Percentiles rank a stretch among this genome's conserved stretches.
Conservation (phyloP, 2,329 filamentous ascomycete genomes). For the Bimuria novae-zelandiae region DNA sequence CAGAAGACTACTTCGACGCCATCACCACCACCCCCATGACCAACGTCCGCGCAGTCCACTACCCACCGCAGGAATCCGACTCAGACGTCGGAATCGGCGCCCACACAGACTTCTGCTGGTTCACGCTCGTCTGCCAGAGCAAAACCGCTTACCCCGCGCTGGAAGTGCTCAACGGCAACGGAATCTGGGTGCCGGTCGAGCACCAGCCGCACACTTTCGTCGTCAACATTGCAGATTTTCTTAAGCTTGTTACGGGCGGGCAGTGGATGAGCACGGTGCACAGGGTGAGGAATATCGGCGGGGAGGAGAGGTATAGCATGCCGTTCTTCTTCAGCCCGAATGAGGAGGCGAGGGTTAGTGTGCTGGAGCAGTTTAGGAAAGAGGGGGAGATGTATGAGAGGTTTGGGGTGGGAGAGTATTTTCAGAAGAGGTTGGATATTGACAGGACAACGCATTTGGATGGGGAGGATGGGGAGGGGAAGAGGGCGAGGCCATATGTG, state of each 20-base stretch:
- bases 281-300: slow-evolving; percentile 46
- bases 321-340: slow-evolving; percentile 49
- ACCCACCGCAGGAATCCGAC: slow-evolving; percentile 42
- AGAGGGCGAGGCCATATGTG: slow-evolving; percentile 6
- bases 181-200: slow-evolving; percentile 47
- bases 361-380: slow-evolving; percentile 34
- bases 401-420: slow-evolving; percentile 40
- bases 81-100: slow-evolving; percentile 47
- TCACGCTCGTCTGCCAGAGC: slow-evolving; percentile 47
- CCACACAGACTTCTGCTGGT: slow-evolving; percentile 51
- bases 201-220: slow-evolving; percentile 45
- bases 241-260: slow-evolving; percentile 49
- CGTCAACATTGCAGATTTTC: slow-evolving; percentile 49
- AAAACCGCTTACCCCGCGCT: slow-evolving; percentile 34
- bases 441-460: slow-evolving; percentile 40
- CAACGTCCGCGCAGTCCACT: slow-evolving; percentile 49
- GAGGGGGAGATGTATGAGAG: slow-evolving; percentile 33
- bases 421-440: slow-evolving; percentile 37
- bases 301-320: slow-evolving; percentile 46
- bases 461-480: slow-evolving; percentile 14
- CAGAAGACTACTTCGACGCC: slow-evolving; percentile 46
- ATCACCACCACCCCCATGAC: slow-evolving; percentile 49
- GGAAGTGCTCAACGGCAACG: slow-evolving; percentile 51
- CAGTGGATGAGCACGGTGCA: slow-evolving; percentile 49
- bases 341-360: slow-evolving; percentile 39